These are phyloP conservation scores for Teratosphaeria destructans DNA, from an alignment of 2,329 filamentous ascomycete genomes.

Conservation along the genomic window DNA sequence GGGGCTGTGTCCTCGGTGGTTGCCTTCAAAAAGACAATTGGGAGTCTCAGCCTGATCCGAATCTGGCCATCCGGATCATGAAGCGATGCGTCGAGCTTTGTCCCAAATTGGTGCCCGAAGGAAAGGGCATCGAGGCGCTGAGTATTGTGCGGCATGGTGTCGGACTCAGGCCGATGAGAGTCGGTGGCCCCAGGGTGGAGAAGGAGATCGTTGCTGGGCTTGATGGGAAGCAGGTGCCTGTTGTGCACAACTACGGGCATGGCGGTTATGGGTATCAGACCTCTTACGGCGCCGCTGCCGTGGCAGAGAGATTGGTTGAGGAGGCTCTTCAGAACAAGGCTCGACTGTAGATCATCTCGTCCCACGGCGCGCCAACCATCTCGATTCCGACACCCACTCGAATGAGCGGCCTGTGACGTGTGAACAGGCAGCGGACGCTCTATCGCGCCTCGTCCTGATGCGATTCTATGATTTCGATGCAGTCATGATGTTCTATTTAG, in stretches of 20 bases:
- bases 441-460: no score
- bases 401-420: not conserved
- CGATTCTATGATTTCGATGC: no score
- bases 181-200: conserved; percentile 66
- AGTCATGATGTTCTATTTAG: no score
- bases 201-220: conserved; percentile 52
- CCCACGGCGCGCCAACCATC: not conserved
- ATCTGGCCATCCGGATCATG: conserved; percentile 76
- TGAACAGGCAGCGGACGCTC: not conserved
- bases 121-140: conserved; percentile 61
- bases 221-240: conserved; percentile 33
- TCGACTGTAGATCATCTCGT: not conserved
- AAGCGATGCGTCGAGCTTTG: conserved; percentile 56
- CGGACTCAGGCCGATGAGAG: conserved; percentile 65
- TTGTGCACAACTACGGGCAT: conserved; percentile 78
- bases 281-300: conserved; percentile 33
- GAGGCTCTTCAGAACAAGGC: conserved; percentile 16
- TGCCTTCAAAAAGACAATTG: conserved; percentile 71
- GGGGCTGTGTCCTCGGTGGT: conserved; percentile 78
- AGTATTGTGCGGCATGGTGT: conserved; percentile 73
- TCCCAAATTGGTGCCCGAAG: conserved; percentile 50
- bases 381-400: not conserved
- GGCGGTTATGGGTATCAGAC: conserved; percentile 63
- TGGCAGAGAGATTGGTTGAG: conserved; percentile 31
- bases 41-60: conserved; percentile 69